phyloP scores from a whole-genome alignment of 345 rosid genomes.

The Microthlaspi erraticum region DNA sequence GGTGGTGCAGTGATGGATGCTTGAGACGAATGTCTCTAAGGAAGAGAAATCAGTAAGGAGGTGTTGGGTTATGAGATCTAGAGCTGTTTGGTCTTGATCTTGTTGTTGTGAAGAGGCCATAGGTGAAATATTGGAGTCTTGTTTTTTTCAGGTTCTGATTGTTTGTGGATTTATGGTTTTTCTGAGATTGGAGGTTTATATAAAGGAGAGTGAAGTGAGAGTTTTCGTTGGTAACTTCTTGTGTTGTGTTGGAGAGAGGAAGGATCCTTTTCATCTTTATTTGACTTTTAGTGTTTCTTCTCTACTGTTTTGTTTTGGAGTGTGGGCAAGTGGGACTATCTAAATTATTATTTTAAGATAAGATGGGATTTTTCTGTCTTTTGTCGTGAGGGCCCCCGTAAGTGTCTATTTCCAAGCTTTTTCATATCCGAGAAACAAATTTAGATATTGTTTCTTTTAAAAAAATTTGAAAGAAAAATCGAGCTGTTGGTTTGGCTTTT shows the following conservation, averaged over 20 bases:
- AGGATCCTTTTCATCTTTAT: conserved; percentile 26
- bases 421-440: not conserved
- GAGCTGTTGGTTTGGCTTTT: not conserved
- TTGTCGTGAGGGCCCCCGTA: not conserved
- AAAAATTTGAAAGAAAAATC: not conserved
- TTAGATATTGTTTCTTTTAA: not conserved
- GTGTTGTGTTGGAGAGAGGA: conserved; percentile 28
- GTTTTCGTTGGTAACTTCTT: conserved; percentile 28
- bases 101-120: conserved; percentile 34
- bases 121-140: conserved; percentile 1
- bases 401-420: conserved; percentile 5
- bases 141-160: not conserved
- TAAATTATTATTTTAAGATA: conserved; percentile 11
- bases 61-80: conserved; percentile 66
- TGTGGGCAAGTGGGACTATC: conserved; percentile 32
- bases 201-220: conserved; percentile 30
- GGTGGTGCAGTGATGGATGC: conserved; percentile 29
- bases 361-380: not conserved
- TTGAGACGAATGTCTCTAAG: conserved; percentile 47
- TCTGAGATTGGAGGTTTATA: conserved; percentile 16
- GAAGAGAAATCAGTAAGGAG: conserved; percentile 63
- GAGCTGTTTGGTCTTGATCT: conserved; percentile 47
- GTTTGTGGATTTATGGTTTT: conserved; percentile 2
- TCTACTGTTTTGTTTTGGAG: not conserved
- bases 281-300: conserved; percentile 1